Base-by-base conservation (phyloP, 805 yeast species). In the Starmerella cellae region DNA sequence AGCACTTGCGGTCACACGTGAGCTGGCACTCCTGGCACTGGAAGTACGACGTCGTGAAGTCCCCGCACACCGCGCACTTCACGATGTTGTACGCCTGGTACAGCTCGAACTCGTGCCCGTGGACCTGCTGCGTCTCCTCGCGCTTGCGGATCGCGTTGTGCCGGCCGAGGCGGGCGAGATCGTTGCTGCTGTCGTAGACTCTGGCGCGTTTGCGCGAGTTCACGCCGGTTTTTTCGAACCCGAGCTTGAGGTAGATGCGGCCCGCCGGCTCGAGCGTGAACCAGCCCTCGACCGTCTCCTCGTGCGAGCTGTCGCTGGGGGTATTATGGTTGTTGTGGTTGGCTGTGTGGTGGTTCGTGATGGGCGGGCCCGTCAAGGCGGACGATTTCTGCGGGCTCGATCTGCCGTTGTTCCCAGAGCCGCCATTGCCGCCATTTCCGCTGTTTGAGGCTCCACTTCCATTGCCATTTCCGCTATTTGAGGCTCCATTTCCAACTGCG, bases 51-150 rank as follows among this genome's bases (percentile, higher is more conserved):
- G 81, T 78, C 51, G 91, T 67, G 59, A 91, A 91, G 47, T 91
- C 97, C 4, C 95, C 95, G 70, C 99, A 91, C 47, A 87, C 74
- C 1, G 97, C 95, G 67, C 99, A 91, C 52, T 91, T 75, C 96
- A 91, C 88, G 57, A 91, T 83, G 54, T 82, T 83, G 69, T 91
- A 91, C 20, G 53, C 46, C 59, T 85, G 95, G 54, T 83, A 88
- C 60, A 83, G 95, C 34, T 83, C 93, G 64, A 91, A 91, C 61
- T 84, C 93, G 64, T 91, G 99, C 16, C 99, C 99, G 59, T 84
- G 94, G 54, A 84, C 91, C 62, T 88, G 95, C 58, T 77, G 82
- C 2, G 91, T 83, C 37, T 63, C 66, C 56, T 78, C 83, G 53
- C 87, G 84, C 65, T 87, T 77, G 56, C 95, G 80, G 50, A 91